phyloP scores from a whole-genome alignment of 148 eudicot species.

The Rhododendron mucronatum region DNA sequence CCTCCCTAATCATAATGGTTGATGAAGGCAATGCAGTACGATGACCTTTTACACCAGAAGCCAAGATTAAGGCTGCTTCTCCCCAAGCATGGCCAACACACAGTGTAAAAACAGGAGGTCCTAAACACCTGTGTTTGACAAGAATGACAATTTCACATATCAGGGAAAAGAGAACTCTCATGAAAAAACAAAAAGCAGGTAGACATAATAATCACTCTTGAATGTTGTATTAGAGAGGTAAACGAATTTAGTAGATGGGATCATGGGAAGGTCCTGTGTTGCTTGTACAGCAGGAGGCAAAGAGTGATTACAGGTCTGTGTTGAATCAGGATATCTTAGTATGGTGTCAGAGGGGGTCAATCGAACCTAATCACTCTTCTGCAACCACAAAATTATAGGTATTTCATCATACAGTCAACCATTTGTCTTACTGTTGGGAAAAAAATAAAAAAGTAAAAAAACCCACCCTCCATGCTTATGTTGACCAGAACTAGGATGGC shows the following conservation, averaged over 20 bases:
- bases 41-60: constrained; percentile 90
- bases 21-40: constrained; percentile 97
- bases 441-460: background rate
- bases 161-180: background rate
- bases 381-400: background rate
- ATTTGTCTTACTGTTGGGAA: background rate
- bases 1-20: constrained; percentile 93
- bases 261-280: background rate
- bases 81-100: constrained; percentile 99
- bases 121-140: constrained; percentile 47
- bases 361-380: background rate
- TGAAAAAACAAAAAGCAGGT: background rate
- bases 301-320: background rate
- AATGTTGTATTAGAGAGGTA: background rate
- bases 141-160: constrained; percentile 4
- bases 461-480: background rate
- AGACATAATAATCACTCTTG: background rate
- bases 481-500: background rate
- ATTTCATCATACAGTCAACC: background rate
- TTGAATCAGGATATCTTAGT: background rate
- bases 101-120: constrained; percentile 78
- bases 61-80: constrained; percentile 93
- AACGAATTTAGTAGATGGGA: background rate
- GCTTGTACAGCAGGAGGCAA: background rate
- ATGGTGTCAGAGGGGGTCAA: background rate